phyloP scores from a whole-genome alignment of 2,329 filamentous ascomycete species.

The Colletotrichum somersetense region DNA sequence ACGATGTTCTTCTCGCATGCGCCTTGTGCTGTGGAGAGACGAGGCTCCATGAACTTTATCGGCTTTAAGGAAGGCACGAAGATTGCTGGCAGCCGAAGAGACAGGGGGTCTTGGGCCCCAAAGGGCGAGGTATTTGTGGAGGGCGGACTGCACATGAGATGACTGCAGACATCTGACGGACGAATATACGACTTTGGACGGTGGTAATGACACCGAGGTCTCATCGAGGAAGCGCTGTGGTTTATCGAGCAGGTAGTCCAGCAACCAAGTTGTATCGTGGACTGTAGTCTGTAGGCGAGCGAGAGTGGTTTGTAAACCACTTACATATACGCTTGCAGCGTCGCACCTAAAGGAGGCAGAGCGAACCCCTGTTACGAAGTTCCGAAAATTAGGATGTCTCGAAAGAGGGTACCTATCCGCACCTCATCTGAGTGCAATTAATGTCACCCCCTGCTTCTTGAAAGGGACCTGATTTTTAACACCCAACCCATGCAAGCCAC shows the following conservation, averaged over 20 bases:
- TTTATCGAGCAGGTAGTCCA: background rate
- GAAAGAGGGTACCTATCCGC: background rate
- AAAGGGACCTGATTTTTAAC: background rate
- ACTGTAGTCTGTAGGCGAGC: background rate
- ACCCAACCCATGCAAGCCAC: background rate
- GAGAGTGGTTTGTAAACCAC: background rate
- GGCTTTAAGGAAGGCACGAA: background rate
- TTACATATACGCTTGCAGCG: background rate
- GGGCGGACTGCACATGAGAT: background rate
- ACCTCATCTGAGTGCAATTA: background rate
- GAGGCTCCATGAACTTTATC: slow-evolving; percentile 4
- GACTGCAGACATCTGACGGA: background rate
- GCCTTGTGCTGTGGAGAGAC: background rate
- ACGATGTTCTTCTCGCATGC: background rate
- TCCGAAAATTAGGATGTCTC: background rate
- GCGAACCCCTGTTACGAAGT: background rate
- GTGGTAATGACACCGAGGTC: background rate
- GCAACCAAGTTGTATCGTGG: background rate
- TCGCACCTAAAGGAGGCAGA: background rate
- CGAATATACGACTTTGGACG: slow-evolving; percentile 11
- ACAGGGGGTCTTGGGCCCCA: background rate
- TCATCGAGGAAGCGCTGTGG: background rate
- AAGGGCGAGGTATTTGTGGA: slow-evolving; percentile 1
- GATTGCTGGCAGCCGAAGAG: background rate
- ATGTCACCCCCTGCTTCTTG: background rate